Conservation (phyloP, 257 asterid genomes). For the Cynanchum wilfordii region DNA sequence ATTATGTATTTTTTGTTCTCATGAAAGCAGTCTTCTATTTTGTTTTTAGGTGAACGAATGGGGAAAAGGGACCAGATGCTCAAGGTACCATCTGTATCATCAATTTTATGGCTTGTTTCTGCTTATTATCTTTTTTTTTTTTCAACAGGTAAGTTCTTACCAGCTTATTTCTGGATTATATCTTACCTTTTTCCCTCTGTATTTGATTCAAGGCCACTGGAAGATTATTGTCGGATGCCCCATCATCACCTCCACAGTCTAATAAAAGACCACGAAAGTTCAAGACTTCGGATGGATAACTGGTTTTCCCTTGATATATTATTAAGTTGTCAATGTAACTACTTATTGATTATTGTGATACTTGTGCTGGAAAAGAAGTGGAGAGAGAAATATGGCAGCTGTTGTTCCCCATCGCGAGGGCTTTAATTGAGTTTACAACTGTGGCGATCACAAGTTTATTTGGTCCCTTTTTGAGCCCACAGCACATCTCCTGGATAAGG, state of each 20-base stretch:
- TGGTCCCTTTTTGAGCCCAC: background rate
- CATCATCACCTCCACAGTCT: conserved; percentile 82
- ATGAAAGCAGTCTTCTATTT: conserved; percentile 14
- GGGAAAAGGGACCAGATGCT: conserved; percentile 86
- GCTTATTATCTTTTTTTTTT: background rate
- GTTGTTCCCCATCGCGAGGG: background rate
- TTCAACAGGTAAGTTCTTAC: background rate
- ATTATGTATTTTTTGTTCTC: conserved; percentile 2
- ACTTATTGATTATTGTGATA: background rate
- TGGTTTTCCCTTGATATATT: background rate
- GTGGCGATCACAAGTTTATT: background rate
- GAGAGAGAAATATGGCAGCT: background rate
- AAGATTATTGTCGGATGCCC: conserved; percentile 60
- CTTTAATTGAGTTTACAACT: background rate
- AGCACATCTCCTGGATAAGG: background rate
- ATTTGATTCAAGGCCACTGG: conserved; percentile 56
- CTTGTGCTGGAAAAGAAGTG: background rate
- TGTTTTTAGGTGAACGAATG: conserved; percentile 60
- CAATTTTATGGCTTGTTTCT: background rate
- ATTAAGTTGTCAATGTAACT: background rate
- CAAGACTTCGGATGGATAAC: conserved; percentile 48
- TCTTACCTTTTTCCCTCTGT: background rate
- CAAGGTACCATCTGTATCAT: conserved; percentile 49
- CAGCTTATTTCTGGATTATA: conserved; percentile 6
- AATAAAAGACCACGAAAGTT: conserved; percentile 87